Conservation (phyloP, 257 asterid species). For the Solanum rostratum region DNA sequence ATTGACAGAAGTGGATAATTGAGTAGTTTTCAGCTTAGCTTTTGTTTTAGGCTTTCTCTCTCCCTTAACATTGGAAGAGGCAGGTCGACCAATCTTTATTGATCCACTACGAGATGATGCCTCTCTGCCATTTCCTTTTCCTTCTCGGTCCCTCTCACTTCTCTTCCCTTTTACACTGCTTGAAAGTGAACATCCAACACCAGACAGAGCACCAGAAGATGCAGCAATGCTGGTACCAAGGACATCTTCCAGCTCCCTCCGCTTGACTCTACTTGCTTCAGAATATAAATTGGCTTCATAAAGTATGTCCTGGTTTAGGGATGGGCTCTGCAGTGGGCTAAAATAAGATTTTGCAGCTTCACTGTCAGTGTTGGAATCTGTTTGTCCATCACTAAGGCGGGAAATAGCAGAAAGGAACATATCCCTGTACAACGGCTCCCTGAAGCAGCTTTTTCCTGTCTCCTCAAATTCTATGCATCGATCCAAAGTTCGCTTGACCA, state of each 20-base stretch:
- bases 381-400: constrained; percentile 35
- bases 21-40: constrained; percentile 69
- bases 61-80: constrained; percentile 48
- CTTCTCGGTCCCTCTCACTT: constrained; percentile 73
- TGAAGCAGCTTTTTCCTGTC: constrained; percentile 79
- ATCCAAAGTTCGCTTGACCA: constrained; percentile 61
- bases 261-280: constrained; percentile 51
- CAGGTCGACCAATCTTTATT: constrained; percentile 47
- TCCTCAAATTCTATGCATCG: constrained; percentile 53
- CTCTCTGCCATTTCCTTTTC: constrained; percentile 69
- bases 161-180: constrained; percentile 81
- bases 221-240: constrained; percentile 40
- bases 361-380: constrained; percentile 36
- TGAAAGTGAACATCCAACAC: constrained; percentile 53
- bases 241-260: constrained; percentile 64
- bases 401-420: constrained; percentile 66
- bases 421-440: constrained; percentile 52
- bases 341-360: constrained; percentile 42
- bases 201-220: constrained; percentile 15
- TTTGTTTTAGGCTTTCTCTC: constrained; percentile 78
- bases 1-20: constrained; percentile 61
- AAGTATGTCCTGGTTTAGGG: constrained; percentile 41
- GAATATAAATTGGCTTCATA: constrained; percentile 42
- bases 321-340: constrained; percentile 64
- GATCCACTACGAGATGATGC: constrained; percentile 51